These are phyloP conservation scores for Mitragyna speciosa DNA, from an alignment of 257 asterid species.

Conservation along the genomic window DNA sequence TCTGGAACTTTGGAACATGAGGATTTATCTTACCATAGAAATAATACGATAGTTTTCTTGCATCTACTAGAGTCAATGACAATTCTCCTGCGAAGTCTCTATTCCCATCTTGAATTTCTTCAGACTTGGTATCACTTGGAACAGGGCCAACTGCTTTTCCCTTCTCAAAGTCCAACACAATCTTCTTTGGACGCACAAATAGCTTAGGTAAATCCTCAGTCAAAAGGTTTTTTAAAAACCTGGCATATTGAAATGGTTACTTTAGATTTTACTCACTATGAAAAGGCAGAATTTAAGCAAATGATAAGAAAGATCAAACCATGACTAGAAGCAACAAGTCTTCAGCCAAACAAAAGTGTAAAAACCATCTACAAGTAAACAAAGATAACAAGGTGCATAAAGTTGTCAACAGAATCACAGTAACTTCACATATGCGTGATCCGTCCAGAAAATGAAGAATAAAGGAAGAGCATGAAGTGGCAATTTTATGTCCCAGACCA, in stretches of 20 bases:
- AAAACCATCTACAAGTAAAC: not conserved
- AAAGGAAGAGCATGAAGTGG: not conserved
- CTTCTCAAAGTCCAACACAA: conserved; percentile 86
- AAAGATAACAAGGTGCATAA: not conserved
- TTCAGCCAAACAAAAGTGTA: not conserved
- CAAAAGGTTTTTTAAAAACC: conserved; percentile 90
- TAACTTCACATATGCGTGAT: too few species aligned
- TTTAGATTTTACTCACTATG: not conserved
- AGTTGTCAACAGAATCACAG: not conserved
- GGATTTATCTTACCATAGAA: conserved; percentile 62
- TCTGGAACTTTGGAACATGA: conserved; percentile 6
- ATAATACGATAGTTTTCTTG: conserved; percentile 72
- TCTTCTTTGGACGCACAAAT: conserved; percentile 94
- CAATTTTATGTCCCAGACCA: not conserved
- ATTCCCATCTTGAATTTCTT: conserved; percentile 82
- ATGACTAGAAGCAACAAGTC: not conserved
- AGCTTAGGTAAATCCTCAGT: conserved; percentile 91
- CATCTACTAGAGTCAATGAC: conserved; percentile 93
- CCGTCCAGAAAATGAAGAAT: not conserved
- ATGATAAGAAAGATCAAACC: not conserved
- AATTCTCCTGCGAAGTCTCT: conserved; percentile 83
- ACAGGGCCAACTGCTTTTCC: conserved; percentile 74
- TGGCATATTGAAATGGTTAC: conserved; percentile 28
- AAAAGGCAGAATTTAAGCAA: not conserved
- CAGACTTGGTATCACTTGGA: conserved; percentile 37